Evolutionary conservation across 192 early-diverging fungal species (phyloP).

Genomic region (Gaertneriomyces semiglobifer): DNA sequence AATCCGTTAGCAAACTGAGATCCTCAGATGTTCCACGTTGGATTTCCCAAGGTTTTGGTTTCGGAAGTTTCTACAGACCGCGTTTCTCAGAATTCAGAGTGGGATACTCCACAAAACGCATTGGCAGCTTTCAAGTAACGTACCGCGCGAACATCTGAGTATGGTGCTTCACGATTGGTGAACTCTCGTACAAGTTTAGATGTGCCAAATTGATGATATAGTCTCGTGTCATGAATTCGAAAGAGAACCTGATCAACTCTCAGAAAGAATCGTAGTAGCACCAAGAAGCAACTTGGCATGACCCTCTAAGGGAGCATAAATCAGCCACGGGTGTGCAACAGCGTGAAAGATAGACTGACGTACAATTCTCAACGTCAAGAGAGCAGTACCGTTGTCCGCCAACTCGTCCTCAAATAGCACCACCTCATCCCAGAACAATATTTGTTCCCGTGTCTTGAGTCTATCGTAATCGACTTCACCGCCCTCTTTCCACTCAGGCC

Average conservation of each 20-base stretch:
- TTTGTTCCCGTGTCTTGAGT: slow-evolving; percentile 75
- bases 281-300: slow-evolving; percentile 88
- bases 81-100: not conserved
- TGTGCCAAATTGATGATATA: slow-evolving; percentile 84
- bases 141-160: slow-evolving; percentile 52
- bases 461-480: slow-evolving; percentile 69
- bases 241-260: slow-evolving; percentile 93
- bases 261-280: slow-evolving; percentile 83
- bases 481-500: too few relatives aligned
- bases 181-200: slow-evolving; percentile 66
- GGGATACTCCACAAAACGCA: not conserved
- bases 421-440: slow-evolving; percentile 92
- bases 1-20: slow-evolving; percentile 30
- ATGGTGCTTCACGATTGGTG: slow-evolving; percentile 62
- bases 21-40: slow-evolving; percentile 21
- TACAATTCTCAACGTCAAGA: slow-evolving; percentile 75
- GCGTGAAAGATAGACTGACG: slow-evolving; percentile 14
- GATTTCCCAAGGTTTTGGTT: slow-evolving; percentile 23
- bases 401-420: slow-evolving; percentile 95
- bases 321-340: slow-evolving; percentile 3
- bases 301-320: slow-evolving; percentile 61
- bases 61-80: slow-evolving; percentile 34
- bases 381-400: slow-evolving; percentile 87
- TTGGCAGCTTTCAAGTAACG: not conserved
- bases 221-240: slow-evolving; percentile 81